A percentile compares a stretch with the other conserved stretches of the same genome.
Conservation (phyloP, 1,284 basidiomycete species). For the Cryptococcus sp. region DNA sequence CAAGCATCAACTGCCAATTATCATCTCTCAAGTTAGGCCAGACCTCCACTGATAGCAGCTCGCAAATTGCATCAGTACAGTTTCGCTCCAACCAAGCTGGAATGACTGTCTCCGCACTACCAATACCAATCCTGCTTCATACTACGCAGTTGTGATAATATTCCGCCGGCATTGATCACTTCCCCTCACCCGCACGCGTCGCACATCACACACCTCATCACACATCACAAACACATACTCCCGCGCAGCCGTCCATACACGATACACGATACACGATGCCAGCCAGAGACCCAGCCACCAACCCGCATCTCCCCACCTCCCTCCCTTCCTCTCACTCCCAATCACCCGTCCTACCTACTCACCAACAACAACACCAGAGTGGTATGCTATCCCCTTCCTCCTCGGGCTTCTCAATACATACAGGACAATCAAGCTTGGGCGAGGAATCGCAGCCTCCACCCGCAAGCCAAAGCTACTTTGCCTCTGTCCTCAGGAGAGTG, state of each 20-base stretch:
- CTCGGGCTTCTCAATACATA: conserved; percentile 28
- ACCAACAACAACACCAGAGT: conserved; percentile 13
- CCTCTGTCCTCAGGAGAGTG: conserved; percentile 23
- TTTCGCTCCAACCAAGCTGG: too few relatives aligned
- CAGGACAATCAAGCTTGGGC: conserved; percentile 1
- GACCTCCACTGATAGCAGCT: too few relatives aligned
- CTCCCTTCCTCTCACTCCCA: conserved; percentile 18
- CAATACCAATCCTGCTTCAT: too few relatives aligned
- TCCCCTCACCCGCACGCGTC: too few relatives aligned
- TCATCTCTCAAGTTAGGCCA: too few relatives aligned
- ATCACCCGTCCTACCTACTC: conserved; percentile 14
- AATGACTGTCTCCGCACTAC: too few relatives aligned
- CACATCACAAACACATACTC: too few relatives aligned
- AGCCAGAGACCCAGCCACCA: conserved; percentile 41
- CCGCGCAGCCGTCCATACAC: not conserved
- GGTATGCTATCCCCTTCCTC: conserved; percentile 28
- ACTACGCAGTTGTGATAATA: too few relatives aligned
- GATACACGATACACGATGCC: conserved; percentile 30
- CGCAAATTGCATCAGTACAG: too few relatives aligned
- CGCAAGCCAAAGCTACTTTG: conserved; percentile 14
- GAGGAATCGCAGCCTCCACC: conserved; percentile 7
- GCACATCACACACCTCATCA: too few relatives aligned
- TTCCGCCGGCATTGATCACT: too few relatives aligned
- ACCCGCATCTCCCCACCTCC: conserved; percentile 31
- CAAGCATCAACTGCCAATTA: too few relatives aligned